Conservation (phyloP, 371 early-diverging fungal genomes). For the Rhizopus sp. region DNA sequence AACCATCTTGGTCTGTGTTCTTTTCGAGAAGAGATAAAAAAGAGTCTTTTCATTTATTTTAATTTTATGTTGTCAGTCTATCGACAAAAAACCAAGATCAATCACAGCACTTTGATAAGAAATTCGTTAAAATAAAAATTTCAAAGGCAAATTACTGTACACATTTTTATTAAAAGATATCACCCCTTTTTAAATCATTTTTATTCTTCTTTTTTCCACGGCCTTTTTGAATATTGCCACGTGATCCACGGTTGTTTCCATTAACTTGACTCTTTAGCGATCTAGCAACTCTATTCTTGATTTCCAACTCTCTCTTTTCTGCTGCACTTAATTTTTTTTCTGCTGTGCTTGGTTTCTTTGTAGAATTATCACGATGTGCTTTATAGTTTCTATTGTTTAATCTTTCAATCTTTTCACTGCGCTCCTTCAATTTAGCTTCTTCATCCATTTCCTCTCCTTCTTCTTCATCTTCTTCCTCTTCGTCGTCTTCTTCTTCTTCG, state of each 20-base stretch:
- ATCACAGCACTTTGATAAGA: no score
- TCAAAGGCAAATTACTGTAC: background rate
- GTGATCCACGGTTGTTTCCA: constrained; percentile 38
- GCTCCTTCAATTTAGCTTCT: constrained; percentile 27
- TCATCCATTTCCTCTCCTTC: constrained; percentile 33
- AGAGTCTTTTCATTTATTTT: no score
- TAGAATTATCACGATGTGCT: constrained; percentile 53
- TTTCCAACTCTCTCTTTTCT: constrained; percentile 48
- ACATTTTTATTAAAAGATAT: constrained; percentile 40
- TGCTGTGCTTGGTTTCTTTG: constrained; percentile 21
- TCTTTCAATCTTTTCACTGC: constrained; percentile 29
- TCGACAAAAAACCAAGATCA: no score
- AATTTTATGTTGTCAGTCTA: no score
- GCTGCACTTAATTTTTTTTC: constrained; percentile 23
- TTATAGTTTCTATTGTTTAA: constrained; percentile 61
- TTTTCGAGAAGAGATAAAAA: no score
- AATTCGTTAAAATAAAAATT: no score
- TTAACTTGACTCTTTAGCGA: constrained; percentile 43
- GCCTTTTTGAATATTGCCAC: constrained; percentile 49
- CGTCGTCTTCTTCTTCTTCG: constrained; percentile 32
- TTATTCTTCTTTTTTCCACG: constrained; percentile 56
- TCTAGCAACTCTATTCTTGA: constrained; percentile 62
- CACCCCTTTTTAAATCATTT: constrained; percentile 38
- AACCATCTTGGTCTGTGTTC: no score
- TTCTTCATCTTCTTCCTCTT: constrained; percentile 31